These are phyloP conservation scores for Mortierella antarctica DNA, from an alignment of 192 early-diverging fungal species.

Conservation along the genomic window DNA sequence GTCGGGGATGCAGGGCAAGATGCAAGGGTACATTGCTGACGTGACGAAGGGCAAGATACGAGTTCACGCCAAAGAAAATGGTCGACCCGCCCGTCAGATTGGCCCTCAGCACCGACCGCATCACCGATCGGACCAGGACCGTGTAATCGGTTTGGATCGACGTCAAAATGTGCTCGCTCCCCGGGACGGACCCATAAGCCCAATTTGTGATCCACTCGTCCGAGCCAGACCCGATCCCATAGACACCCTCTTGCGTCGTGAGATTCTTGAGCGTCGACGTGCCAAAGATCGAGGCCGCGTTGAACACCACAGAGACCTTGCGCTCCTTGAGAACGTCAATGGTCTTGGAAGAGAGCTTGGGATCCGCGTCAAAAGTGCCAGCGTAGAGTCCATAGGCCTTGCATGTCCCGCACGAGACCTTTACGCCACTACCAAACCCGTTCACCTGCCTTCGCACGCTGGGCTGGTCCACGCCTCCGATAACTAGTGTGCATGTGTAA, in stretches of 20 bases:
- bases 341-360: slow-evolving; percentile 3
- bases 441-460: slow-evolving; percentile 49
- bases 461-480: slow-evolving; percentile 53
- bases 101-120: slow-evolving; percentile 35
- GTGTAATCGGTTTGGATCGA: slow-evolving; percentile 44
- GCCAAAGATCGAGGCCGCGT: slow-evolving; percentile 50
- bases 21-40: no score
- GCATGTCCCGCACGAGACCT: slow-evolving; percentile 39
- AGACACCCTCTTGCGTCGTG: slow-evolving; percentile 40
- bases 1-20: no score
- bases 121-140: slow-evolving; percentile 32
- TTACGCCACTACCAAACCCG: slow-evolving; percentile 53
- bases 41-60: slow-evolving; percentile 17
- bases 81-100: slow-evolving; percentile 45
- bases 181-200: slow-evolving; percentile 53
- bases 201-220: slow-evolving; percentile 58
- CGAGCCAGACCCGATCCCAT: slow-evolving; percentile 44
- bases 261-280: slow-evolving; percentile 47
- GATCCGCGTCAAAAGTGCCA: slow-evolving; percentile 40
- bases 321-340: neutral
- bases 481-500: slow-evolving; percentile 17
- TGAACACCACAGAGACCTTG: slow-evolving; percentile 48
- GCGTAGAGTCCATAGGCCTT: slow-evolving; percentile 43
- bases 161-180: slow-evolving; percentile 43
- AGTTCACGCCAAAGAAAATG: slow-evolving; percentile 43